Percentiles rank a stretch among this genome's conserved stretches.
Evolutionary conservation across 1,139 yeast genomes (phyloP).

Genomic region (Pneumocystis murina): DNA sequence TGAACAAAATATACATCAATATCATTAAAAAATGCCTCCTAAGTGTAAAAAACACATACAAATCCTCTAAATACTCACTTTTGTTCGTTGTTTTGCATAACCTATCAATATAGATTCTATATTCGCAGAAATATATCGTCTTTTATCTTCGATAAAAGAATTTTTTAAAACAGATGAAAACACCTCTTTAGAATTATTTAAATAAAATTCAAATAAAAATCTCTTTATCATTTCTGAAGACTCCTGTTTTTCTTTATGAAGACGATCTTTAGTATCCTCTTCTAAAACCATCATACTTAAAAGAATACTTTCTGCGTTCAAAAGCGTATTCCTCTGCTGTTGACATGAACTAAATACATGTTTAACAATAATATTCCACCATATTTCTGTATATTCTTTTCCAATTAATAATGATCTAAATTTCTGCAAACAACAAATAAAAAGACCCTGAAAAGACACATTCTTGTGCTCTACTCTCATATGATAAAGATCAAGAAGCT

Average conservation of each 20-base stretch:
- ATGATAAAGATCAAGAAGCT: neutral
- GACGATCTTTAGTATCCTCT: neutral
- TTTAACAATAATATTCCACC: neutral
- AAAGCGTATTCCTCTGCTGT: neutral
- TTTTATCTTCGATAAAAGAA: neutral
- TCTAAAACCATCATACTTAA: neutral
- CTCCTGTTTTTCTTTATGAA: neutral
- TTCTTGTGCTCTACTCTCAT: neutral
- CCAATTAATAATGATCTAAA: neutral
- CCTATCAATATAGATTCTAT: neutral
- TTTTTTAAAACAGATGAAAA: neutral
- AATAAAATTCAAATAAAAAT: neutral
- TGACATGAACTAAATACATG: neutral
- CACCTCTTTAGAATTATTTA: neutral
- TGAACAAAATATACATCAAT: conserved; percentile 1
- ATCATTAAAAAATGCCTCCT: neutral
- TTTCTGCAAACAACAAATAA: neutral
- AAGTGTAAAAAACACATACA: neutral
- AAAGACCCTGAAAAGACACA: neutral
- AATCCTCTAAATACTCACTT: neutral
- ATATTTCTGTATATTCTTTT: neutral
- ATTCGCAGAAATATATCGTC: neutral
- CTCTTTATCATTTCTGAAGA: neutral
- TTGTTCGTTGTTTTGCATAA: neutral
- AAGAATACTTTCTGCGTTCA: neutral